Base-by-base conservation (phyloP, 2,329 filamentous ascomycete genomes). In the Penicillium sp. region DNA sequence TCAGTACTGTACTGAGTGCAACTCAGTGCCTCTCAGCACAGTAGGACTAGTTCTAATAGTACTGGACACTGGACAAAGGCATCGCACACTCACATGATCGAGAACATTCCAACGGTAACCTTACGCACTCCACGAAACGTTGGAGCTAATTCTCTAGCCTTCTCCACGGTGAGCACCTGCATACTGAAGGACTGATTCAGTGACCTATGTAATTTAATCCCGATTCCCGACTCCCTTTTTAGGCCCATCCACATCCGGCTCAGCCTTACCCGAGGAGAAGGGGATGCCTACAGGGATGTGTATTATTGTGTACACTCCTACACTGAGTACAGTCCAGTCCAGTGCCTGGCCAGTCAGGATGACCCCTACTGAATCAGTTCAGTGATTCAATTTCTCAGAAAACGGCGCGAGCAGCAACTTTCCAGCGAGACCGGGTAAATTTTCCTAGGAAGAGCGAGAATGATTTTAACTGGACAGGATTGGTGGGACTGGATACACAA, bases 51-150 rank as follows among this genome's bases (percentile, higher is more conserved):
- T 22, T 22, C 16, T 41, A 13, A 9, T 31, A 41, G 13, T 19
- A 41, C 16, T 41, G 16, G 2, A 14, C 13, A 19, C 9, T 19
- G 47, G 27, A 39, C 18, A 37, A 22, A 37, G 14, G 11, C 10
- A 31, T 9, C 31, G 3, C 22, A 22, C 31, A 61, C 60, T 63
- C 60, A 61, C 59, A 54, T 61, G 55, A 60, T 49, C 50, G 55
- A 41, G 18, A 9, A 18, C 16, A 39, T 39, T 13, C n/a, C n/a
- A 39, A 6, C n/a, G 4, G n/a, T 11, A 4, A 40, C 39, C 24
- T 31, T 31, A 10, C 31, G 31, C 7, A 10, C 31, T 10, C 31
- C 7, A 31, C 10, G 31, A 31, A 24, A 46, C 35, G 49, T 51
- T 51, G 33, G 16, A 51, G 39, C 35, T 27, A 51, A 7, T 19